These are phyloP conservation scores for Coemansia sp. DNA, from an alignment of 192 early-diverging fungal species.

Conservation along the genomic window DNA sequence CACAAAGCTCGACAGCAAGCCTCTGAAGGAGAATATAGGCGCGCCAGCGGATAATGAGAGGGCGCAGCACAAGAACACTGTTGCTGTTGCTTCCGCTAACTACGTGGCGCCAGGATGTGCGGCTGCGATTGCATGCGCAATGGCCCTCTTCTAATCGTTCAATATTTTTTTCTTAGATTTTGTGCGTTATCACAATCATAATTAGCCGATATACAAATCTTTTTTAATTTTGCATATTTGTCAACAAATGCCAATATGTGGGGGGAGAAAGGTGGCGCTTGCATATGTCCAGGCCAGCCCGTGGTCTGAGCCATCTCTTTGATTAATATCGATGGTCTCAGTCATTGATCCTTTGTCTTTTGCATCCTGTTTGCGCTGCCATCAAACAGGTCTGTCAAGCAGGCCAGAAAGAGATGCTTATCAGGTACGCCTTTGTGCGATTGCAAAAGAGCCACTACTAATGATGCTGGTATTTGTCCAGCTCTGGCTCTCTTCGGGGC, in stretches of 20 bases:
- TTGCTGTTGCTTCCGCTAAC: slow-evolving; percentile 12
- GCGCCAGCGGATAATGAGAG: slow-evolving; percentile 6
- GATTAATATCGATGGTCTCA: too few species aligned
- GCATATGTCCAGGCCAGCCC: neutral
- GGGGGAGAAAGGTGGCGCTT: neutral
- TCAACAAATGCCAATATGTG: neutral
- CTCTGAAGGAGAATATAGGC: slow-evolving; percentile 8
- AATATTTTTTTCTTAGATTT: neutral
- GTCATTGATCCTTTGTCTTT: too few species aligned
- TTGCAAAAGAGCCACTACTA: neutral
- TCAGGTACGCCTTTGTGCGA: neutral
- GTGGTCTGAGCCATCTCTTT: neutral
- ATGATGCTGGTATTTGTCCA: neutral
- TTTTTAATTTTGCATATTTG: too few species aligned
- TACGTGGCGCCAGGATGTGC: slow-evolving; percentile 7
- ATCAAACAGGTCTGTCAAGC: neutral
- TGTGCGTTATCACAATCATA: neutral
- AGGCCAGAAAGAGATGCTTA: neutral
- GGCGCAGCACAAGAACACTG: slow-evolving; percentile 18
- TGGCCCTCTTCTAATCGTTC: neutral
- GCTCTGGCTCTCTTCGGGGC: neutral
- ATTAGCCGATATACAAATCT: neutral
- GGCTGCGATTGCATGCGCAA: slow-evolving; percentile 18
- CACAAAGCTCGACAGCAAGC: slow-evolving; percentile 20
- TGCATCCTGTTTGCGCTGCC: neutral